Evolutionary conservation across 2,329 filamentous ascomycete species (phyloP), one percentile per base, ranked within the genome.

Genomic region (Fusarium oligoseptatum): DNA sequence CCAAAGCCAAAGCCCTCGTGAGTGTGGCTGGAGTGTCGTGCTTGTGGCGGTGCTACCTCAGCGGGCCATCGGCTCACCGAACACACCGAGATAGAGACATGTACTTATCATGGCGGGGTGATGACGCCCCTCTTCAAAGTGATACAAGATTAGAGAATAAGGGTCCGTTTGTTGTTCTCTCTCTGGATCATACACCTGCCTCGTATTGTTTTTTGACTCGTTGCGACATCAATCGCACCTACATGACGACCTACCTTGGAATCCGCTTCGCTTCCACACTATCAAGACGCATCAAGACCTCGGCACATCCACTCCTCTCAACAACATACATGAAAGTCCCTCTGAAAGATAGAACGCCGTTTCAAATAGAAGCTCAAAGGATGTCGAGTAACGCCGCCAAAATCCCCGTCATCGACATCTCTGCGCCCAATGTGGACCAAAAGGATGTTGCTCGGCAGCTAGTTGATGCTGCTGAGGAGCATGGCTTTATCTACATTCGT

Each of bases 401-500:
- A 3, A 95, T 98, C 43, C 95, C 96, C 24, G 86, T 98, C 62
- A 94, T 98, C 77, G 93, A 98, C 82, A 92, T 98, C 5, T 87
- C 88, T 55, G 67, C 66, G 11, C 52, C 69, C 8, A 64, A 72
- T 20, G 85, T 88, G 6, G 86, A 92, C 73, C 84, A 88, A 68
- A 80, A 81, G n/a, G 82, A 85, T 55, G 84, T 91, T 22, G 93
- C 93, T 61, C 90, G 90, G 65, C 88, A 91, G 72, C 88, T 98
- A 48, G 91, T 98, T 48, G 89, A 93, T 70, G 96, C 96, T 1
- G 95, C 95, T 3, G 90, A 91, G 41, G 91, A 92, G 64, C 93
- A 95, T 83, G 96, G 96, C 71, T 98, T 98, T 83, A 90, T 98
- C 71, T 98, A 97, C 81, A 91, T 98, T 78, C 92, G 91, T 80